These are phyloP conservation scores for Trichosporon ovoides DNA, from an alignment of 1,284 basidiomycete genomes.

Conservation along the genomic window DNA sequence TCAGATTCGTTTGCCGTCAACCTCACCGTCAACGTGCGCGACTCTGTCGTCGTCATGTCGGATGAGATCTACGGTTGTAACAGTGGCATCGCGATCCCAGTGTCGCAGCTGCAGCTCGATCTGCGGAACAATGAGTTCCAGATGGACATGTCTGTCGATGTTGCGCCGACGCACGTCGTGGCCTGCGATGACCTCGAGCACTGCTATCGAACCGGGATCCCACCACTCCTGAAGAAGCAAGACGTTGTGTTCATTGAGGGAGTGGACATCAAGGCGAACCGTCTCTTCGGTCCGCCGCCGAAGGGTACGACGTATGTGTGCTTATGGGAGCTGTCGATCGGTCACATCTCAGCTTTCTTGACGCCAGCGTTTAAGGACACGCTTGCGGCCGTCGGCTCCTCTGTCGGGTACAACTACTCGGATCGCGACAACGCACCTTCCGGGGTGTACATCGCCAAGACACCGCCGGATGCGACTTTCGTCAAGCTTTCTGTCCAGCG, in stretches of 20 bases:
- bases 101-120: constrained; percentile 67
- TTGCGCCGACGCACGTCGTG: constrained; percentile 57
- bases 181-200: constrained; percentile 55
- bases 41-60: constrained; percentile 61
- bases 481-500: constrained; percentile 58
- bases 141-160: constrained; percentile 80
- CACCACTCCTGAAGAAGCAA: constrained; percentile 21
- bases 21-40: constrained; percentile 57
- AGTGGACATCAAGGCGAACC: constrained; percentile 72
- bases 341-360: constrained; percentile 58
- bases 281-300: constrained; percentile 80
- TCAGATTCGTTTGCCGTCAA: constrained; percentile 74
- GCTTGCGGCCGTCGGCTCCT: constrained; percentile 55
- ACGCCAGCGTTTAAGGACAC: constrained; percentile 57
- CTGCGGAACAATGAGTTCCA: constrained; percentile 74
- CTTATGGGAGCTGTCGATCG: constrained; percentile 75
- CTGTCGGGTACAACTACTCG: constrained; percentile 64
- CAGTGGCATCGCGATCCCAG: constrained; percentile 53
- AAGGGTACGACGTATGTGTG: constrained; percentile 79
- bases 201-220: constrained; percentile 32
- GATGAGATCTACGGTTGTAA: constrained; percentile 70
- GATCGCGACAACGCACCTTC: constrained; percentile 78
- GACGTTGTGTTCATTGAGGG: constrained; percentile 60
- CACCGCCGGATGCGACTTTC: constrained; percentile 75
- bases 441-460: constrained; percentile 57